Percentiles rank a stretch among this genome's conserved stretches.
phyloP scores from a whole-genome alignment of 2,329 filamentous ascomycete species.

The Pezicula carpinea region DNA sequence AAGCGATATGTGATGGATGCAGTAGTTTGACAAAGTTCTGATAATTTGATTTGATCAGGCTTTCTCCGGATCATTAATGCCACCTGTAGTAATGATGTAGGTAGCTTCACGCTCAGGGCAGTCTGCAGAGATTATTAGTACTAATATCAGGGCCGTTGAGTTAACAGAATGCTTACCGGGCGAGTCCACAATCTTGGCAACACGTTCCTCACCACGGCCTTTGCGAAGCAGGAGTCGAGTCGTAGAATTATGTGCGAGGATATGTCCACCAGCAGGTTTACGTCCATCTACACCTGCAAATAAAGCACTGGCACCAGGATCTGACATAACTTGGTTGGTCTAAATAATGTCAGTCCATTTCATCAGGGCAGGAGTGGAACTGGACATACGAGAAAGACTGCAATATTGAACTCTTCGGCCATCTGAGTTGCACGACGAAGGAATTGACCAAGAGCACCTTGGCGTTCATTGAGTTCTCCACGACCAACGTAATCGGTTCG shows the following conservation, averaged over 20 bases:
- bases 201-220: constrained; percentile 64
- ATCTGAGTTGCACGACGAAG: constrained; percentile 59
- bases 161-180: constrained; percentile 42
- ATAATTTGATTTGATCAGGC: constrained; percentile 31
- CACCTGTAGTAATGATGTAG: constrained; percentile 66
- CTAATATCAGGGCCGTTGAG: background rate
- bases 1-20: background rate
- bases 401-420: constrained; percentile 67
- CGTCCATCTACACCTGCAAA: constrained; percentile 65
- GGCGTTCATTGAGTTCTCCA: constrained; percentile 62
- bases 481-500: constrained; percentile 63
- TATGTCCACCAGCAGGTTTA: constrained; percentile 63
- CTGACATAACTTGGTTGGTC: constrained; percentile 70
- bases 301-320: constrained; percentile 62
- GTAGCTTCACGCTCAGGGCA: constrained; percentile 66
- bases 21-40: background rate
- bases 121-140: constrained; percentile 36
- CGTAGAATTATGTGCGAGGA: constrained; percentile 64
- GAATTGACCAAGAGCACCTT: constrained; percentile 64
- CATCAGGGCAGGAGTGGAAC: background rate
- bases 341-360: constrained; percentile 18
- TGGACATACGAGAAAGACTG: constrained; percentile 50
- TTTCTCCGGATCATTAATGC: constrained; percentile 64
- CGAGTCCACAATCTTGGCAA: constrained; percentile 65
- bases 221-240: constrained; percentile 64